A percentile compares a stretch with the other conserved stretches of the same genome.
Conservation (phyloP, 1,139 yeast species). For the Debaryomyces udenii region DNA sequence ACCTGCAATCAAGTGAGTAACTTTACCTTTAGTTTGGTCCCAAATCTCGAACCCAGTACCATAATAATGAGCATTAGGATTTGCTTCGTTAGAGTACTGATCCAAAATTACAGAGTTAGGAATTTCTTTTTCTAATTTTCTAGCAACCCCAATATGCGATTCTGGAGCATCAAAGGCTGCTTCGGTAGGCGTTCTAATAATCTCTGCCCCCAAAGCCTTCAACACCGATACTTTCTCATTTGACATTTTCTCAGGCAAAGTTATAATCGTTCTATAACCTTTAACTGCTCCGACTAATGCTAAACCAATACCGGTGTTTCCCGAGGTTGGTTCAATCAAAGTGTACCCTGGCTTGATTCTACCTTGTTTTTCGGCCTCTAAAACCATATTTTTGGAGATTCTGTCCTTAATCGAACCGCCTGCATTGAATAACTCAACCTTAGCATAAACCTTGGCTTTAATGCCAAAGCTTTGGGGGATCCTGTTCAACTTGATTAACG, state of each 20-base stretch:
- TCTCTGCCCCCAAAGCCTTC: conserved; percentile 89
- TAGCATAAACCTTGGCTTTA: conserved; percentile 62
- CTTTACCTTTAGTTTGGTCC: conserved; percentile 75
- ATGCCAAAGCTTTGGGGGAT: conserved; percentile 79
- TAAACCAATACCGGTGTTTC: conserved; percentile 87
- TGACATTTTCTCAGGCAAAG: conserved; percentile 91
- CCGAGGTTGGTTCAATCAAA: conserved; percentile 86
- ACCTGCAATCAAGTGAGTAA: conserved; percentile 82
- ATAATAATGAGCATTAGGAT: conserved; percentile 82
- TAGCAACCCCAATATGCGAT: conserved; percentile 89
- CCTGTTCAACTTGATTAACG: conserved; percentile 71
- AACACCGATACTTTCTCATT: conserved; percentile 87
- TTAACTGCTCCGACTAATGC: conserved; percentile 86
- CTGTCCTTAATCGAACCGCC: conserved; percentile 76
- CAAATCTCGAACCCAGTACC: conserved; percentile 89
- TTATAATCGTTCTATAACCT: conserved; percentile 86
- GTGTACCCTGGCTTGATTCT: conserved; percentile 84
- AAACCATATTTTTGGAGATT: conserved; percentile 68
- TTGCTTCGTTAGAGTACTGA: conserved; percentile 77
- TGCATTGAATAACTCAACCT: conserved; percentile 67
- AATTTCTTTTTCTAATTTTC: conserved; percentile 77
- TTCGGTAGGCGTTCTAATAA: conserved; percentile 88
- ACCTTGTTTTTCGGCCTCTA: conserved; percentile 81
- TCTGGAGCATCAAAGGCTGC: conserved; percentile 96
- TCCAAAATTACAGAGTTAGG: conserved; percentile 86